Conservation (phyloP, 139 green algal species). For the Micromonas pusilla region DNA sequence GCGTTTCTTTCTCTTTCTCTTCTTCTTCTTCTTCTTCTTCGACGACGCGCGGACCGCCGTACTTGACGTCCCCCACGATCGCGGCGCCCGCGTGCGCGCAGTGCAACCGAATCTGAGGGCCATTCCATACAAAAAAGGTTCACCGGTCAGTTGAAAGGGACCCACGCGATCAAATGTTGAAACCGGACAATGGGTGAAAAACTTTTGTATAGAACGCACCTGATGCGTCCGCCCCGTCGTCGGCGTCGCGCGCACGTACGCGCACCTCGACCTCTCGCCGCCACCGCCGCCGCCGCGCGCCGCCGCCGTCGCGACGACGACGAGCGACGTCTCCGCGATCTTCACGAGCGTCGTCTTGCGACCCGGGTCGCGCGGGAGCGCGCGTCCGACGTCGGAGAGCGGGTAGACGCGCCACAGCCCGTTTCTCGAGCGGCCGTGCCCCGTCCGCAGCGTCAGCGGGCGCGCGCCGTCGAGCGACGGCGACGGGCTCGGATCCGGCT, state of each 20-base stretch:
- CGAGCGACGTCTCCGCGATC: no score
- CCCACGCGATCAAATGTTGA: no score
- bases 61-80: constrained; percentile 30
- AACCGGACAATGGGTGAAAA: no score
- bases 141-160: no score
- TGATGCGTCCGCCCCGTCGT: constrained; percentile 34
- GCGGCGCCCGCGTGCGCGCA: constrained; percentile 26
- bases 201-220: no score
- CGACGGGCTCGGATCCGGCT: no score
- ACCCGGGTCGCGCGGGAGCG: constrained; percentile 15
- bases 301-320: no score
- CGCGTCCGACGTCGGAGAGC: constrained; percentile 26
- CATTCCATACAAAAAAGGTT: no score
- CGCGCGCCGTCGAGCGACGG: no score
- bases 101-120: constrained; percentile 39
- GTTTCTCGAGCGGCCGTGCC: constrained; percentile 32
- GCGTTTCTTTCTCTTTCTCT: not conserved
- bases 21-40: not conserved
- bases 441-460: constrained; percentile 25
- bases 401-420: constrained; percentile 37
- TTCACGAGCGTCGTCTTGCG: constrained; percentile 2
- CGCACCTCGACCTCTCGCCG: constrained; percentile 22
- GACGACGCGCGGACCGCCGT: not conserved
- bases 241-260: constrained; percentile 17
- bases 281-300: no score